Evolutionary conservation across 1,284 basidiomycete genomes (phyloP), one percentile per base, ranked within the genome.

Genomic region (Tylopilus sp.): DNA sequence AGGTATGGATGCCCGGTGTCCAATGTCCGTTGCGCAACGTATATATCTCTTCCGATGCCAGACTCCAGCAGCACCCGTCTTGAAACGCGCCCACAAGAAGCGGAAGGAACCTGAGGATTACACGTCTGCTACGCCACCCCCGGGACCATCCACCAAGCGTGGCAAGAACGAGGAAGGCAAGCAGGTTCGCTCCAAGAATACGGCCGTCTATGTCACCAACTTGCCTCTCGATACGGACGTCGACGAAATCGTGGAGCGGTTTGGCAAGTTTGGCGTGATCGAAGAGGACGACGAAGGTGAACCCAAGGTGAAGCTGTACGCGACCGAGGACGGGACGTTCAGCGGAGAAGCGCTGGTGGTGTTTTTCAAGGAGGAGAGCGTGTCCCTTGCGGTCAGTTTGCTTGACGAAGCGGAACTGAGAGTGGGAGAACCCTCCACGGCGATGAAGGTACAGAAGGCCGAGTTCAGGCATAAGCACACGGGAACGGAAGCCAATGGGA

Each of bases 351-450:
- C 96, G 1, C 72, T 99, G 54, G 86, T 99, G 49, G 93, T 97
- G 40, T 99, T 92, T 69, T 97, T 98, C 76, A 97, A 97, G 68
- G 92, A 96, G 63, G 96, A 95, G 54, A 94, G 90, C 26, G 97
- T 99, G 15, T 73, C 77, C 11, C 75, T 99, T 46, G 96, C 95
- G 2, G 71, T 93, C 48, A 88, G 78, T 54, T 76, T 99, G 53
- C 74, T 99, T 51, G 95, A 98, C 66, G 96, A 98, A 54, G 92
- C 91, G 1, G 92, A 95, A 66, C 71, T 99, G 51, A 76, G 94
- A 48, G 65, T 95, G n/a, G 93, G 92, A 2, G 84, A 91, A 53
- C 67, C 77, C 43, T 78, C 63, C 49, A 84, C 78, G 60, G 75
- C 82, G 49, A 97, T 99, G 86, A 77, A 70, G 41, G 93, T 99